Conservation (phyloP, 2,329 filamentous ascomycete genomes). For the Aspergillus terreus region DNA sequence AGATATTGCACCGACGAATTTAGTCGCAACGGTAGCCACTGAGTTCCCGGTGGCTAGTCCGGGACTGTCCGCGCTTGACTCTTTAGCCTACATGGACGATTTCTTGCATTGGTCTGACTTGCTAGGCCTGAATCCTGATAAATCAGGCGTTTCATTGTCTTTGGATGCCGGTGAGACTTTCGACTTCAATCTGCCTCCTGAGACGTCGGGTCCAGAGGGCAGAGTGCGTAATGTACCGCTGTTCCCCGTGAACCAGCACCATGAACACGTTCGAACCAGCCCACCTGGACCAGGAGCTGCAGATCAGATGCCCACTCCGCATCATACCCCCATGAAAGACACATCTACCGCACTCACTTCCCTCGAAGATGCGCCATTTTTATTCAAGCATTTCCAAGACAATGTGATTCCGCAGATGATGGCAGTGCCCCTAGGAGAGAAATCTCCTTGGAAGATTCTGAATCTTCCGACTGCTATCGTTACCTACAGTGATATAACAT, state of each 20-base stretch:
- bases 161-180: slow-evolving; percentile 6
- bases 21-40: neutral
- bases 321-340: slow-evolving; percentile 10
- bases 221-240: neutral
- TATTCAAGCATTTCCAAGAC: slow-evolving; percentile 31
- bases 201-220: neutral
- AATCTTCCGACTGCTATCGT: slow-evolving; percentile 29
- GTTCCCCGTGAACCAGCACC: neutral
- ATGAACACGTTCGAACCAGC: neutral
- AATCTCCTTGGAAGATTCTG: slow-evolving; percentile 33
- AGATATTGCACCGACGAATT: neutral
- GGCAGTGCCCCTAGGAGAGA: slow-evolving; percentile 26
- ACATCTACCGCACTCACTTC: slow-evolving; percentile 9
- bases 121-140: slow-evolving; percentile 25
- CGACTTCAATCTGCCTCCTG: slow-evolving; percentile 1
- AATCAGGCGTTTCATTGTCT: slow-evolving; percentile 14
- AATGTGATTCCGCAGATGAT: slow-evolving; percentile 29
- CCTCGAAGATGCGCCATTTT: slow-evolving; percentile 19
- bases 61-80: slow-evolving; percentile 15
- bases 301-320: slow-evolving; percentile 4
- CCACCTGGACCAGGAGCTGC: neutral
- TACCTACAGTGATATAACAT: slow-evolving; percentile 29
- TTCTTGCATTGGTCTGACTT: slow-evolving; percentile 33
- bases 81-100: slow-evolving; percentile 24
- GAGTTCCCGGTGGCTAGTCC: neutral